Conservation (phyloP, 768 basidiomycete species). For the Kwoniella botswanensis region DNA sequence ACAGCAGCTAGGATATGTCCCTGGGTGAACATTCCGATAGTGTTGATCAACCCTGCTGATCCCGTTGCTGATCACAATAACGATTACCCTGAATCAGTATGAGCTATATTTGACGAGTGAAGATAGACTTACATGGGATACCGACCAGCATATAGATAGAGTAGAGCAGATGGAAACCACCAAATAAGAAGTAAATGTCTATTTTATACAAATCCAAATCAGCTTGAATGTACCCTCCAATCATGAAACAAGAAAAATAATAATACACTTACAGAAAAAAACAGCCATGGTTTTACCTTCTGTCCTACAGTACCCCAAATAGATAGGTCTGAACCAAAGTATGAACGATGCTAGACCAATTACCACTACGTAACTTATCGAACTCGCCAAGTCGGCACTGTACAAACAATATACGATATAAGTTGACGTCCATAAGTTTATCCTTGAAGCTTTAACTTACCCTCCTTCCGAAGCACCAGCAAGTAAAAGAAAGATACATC, state of each 20-base stretch:
- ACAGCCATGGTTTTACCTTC: conserved; percentile 55
- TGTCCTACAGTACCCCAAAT: conserved; percentile 97
- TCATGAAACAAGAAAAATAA: not conserved
- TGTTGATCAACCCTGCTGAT: conserved; percentile 92
- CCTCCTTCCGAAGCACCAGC: conserved; percentile 70
- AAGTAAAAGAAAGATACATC: conserved; percentile 82
- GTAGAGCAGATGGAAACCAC: conserved; percentile 91
- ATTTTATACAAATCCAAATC: conserved; percentile 3
- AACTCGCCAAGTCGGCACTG: conserved; percentile 54
- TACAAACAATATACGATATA: conserved; percentile 17
- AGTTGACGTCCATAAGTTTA: not conserved
- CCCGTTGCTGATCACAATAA: conserved; percentile 66
- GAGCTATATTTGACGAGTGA: not conserved
- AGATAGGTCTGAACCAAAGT: conserved; percentile 95
- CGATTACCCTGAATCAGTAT: too few relatives aligned
- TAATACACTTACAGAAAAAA: conserved; percentile 52
- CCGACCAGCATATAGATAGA: conserved; percentile 94
- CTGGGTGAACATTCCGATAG: conserved; percentile 75
- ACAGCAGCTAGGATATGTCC: conserved; percentile 79
- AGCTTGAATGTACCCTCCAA: too few relatives aligned
- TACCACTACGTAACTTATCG: conserved; percentile 68
- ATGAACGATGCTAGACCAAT: conserved; percentile 83
- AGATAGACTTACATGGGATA: conserved; percentile 65
- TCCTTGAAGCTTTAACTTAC: conserved; percentile 33
- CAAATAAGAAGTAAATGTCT: conserved; percentile 98